phyloP scores from a whole-genome alignment of 1,284 basidiomycete genomes.

The Cutaneotrichosporon cavernicola region DNA sequence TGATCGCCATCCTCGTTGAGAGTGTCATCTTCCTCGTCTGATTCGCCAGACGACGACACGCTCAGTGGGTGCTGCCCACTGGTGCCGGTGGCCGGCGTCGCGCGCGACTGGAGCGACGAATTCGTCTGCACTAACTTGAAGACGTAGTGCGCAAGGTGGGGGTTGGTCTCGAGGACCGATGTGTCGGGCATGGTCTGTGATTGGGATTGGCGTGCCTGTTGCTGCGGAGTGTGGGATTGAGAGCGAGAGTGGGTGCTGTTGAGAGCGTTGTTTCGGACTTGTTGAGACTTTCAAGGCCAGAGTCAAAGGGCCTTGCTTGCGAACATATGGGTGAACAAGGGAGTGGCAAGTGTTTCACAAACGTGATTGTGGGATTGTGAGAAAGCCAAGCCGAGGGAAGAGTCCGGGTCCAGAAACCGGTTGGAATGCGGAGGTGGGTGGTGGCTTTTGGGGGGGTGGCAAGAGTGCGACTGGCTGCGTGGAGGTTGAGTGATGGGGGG shows the following conservation, averaged over 20 bases:
- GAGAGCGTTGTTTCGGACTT: not conserved
- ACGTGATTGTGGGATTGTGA: not conserved
- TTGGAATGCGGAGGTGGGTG: constrained; percentile 2
- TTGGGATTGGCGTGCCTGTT: constrained; percentile 10
- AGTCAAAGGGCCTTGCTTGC: not conserved
- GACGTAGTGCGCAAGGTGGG: constrained; percentile 47
- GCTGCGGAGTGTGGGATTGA: not conserved
- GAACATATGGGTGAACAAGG: constrained; percentile 1
- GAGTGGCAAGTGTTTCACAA: not conserved
- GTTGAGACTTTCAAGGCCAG: not conserved
- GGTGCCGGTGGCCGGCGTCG: constrained; percentile 7
- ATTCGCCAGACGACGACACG: constrained; percentile 47
- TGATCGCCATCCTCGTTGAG: constrained; percentile 4
- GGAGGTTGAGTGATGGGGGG: not conserved
- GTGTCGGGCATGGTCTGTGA: not conserved
- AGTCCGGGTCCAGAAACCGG: not conserved
- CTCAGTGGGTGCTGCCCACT: constrained; percentile 44
- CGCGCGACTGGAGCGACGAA: constrained; percentile 25
- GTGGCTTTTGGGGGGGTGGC: not conserved
- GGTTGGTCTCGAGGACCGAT: constrained; percentile 37
- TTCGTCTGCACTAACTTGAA: constrained; percentile 40
- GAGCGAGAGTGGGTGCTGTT: constrained; percentile 1
- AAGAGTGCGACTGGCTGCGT: not conserved
- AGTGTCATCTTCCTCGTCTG: constrained; percentile 39
- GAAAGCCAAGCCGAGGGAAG: not conserved